Percentiles rank a stretch among this genome's conserved stretches.
phyloP scores from a whole-genome alignment of 2,329 filamentous ascomycete species.

The Epichloe gansuensis region DNA sequence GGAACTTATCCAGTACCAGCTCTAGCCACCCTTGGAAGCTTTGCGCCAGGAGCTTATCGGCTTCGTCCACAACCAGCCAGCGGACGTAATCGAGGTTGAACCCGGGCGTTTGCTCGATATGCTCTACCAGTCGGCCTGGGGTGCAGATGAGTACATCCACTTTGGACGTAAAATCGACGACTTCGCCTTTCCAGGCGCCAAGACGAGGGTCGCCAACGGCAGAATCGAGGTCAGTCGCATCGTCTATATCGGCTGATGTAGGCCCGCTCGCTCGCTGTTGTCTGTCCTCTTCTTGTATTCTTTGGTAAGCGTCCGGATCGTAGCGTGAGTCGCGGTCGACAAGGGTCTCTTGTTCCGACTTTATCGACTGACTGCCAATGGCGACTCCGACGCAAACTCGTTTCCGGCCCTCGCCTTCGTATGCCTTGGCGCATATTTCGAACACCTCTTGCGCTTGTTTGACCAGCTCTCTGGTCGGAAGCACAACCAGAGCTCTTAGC shows the following conservation, averaged over 20 bases:
- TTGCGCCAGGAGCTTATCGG: slow-evolving; percentile 80
- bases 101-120: slow-evolving; percentile 70
- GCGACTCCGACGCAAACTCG: slow-evolving; percentile 69
- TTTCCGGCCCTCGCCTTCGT: slow-evolving; percentile 42
- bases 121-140: slow-evolving; percentile 82
- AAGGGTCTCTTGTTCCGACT: slow-evolving; percentile 42
- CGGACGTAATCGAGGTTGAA: slow-evolving; percentile 67
- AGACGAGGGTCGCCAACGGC: slow-evolving; percentile 18
- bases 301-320: slow-evolving; percentile 43
- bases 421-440: slow-evolving; percentile 57
- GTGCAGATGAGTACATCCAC: slow-evolving; percentile 86
- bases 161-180: slow-evolving; percentile 53
- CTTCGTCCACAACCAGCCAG: slow-evolving; percentile 89
- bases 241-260: slow-evolving; percentile 8
- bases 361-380: slow-evolving; percentile 66
- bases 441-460: slow-evolving; percentile 71
- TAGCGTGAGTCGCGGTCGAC: slow-evolving; percentile 41
- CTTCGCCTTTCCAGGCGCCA: slow-evolving; percentile 31
- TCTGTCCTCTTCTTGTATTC: slow-evolving; percentile 14
- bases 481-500: slow-evolving; percentile 68
- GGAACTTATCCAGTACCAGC: slow-evolving; percentile 51
- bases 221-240: slow-evolving; percentile 10
- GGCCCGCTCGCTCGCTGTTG: slow-evolving; percentile 3
- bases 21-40: slow-evolving; percentile 87
- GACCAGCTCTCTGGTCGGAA: slow-evolving; percentile 85